A percentile compares a stretch with the other conserved stretches of the same genome.
phyloP scores from a whole-genome alignment of 1,284 basidiomycete genomes.

The Dichomitus squalens region DNA sequence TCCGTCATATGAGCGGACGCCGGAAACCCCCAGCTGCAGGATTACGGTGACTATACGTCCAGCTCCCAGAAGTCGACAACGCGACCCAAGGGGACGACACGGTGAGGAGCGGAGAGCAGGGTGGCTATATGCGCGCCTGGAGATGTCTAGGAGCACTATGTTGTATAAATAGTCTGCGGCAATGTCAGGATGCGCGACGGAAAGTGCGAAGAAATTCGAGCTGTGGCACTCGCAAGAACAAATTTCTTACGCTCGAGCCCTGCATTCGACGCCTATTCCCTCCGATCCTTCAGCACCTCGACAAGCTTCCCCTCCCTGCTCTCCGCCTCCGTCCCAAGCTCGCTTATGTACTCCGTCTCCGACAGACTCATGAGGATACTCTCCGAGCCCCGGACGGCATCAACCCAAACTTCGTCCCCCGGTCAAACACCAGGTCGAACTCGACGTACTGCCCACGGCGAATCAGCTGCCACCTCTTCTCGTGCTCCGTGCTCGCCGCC shows the following conservation, averaged over 20 bases:
- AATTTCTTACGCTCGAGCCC: no score
- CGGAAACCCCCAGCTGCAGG: conserved; percentile 35
- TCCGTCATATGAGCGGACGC: conserved; percentile 49
- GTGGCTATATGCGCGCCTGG: neutral
- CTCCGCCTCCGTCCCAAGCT: conserved; percentile 69
- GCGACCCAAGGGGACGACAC: no score
- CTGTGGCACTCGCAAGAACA: neutral
- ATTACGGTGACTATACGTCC: conserved; percentile 46
- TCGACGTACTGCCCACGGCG: conserved; percentile 91
- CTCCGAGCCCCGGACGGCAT: conserved; percentile 89
- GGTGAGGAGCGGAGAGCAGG: neutral
- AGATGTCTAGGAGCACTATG: no score
- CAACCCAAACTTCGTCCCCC: conserved; percentile 87
- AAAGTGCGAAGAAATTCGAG: no score
- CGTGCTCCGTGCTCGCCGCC: conserved; percentile 60
- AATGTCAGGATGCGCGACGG: no score
- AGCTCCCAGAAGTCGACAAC: conserved; percentile 39
- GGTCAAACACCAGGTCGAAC: conserved; percentile 91
- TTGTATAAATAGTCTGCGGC: no score
- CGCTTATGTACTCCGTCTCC: conserved; percentile 91
- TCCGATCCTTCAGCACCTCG: conserved; percentile 69
- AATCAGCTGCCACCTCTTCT: conserved; percentile 89
- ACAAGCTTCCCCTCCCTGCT: conserved; percentile 75
- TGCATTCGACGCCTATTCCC: conserved; percentile 62
- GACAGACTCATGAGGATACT: conserved; percentile 78